Conservation (phyloP, 108 stramenopile genomes). For the Fragilaria crotonensis region DNA sequence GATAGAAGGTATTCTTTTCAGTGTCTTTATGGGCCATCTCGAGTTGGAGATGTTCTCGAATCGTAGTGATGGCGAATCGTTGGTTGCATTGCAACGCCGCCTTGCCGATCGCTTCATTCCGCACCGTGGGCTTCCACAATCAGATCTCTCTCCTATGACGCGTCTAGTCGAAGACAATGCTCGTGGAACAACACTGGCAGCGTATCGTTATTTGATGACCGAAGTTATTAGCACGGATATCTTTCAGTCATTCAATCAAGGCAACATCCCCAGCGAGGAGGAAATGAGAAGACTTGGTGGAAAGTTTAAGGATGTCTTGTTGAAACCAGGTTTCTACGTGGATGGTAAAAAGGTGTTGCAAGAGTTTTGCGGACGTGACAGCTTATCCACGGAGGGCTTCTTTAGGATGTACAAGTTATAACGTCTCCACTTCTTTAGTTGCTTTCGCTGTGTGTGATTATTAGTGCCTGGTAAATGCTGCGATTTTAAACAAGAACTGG, state of each 20-base stretch:
- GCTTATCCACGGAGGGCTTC: background rate
- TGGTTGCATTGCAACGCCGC: constrained; percentile 4
- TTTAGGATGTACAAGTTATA: background rate
- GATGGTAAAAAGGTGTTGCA: background rate
- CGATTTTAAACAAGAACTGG: no score
- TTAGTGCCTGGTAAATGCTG: no score
- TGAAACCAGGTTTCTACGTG: background rate
- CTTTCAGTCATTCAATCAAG: constrained; percentile 2
- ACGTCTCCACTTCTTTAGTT: no score
- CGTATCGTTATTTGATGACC: constrained; percentile 4
- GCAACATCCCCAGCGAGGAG: background rate
- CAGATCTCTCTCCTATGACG: constrained; percentile 2
- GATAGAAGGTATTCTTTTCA: background rate
- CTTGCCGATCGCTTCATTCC: background rate
- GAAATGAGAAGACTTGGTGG: background rate
- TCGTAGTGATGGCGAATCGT: background rate
- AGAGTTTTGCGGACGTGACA: background rate
- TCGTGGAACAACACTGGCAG: background rate
- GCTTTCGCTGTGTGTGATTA: no score
- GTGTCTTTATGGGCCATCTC: constrained; percentile 6
- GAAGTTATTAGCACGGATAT: constrained; percentile 11
- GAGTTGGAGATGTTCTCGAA: constrained; percentile 3
- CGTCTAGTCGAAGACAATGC: constrained; percentile 1
- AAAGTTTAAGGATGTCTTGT: background rate
- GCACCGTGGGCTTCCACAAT: background rate